Base-by-base conservation (phyloP, 345 rosid genomes). In the Euclidium syriacum region DNA sequence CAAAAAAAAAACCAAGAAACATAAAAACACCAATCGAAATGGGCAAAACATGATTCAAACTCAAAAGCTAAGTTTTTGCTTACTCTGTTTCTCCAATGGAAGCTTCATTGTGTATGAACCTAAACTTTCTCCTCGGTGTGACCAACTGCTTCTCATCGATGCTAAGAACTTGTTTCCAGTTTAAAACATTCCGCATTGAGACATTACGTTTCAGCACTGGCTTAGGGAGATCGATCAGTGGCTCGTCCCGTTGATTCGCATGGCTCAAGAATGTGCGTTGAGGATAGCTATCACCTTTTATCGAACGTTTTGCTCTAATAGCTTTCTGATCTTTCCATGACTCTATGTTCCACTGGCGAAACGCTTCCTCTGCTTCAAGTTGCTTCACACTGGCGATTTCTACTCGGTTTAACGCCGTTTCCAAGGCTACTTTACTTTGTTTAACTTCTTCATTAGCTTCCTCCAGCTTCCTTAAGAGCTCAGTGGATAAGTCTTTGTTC, bases 381-480 rank as follows among this genome's bases (percentile, higher is more conserved):
- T 94, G 95, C 78, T 82, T 87, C 57, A 57, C 70, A 27, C 60
- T 84, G 12, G 99, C 99, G 1, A 73, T 67, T 36, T 89, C 95
- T 4, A 87, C 66, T 38, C 82, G 78, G 60, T 73, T 77, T 49
- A 85, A 70, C 22, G 96, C 99, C 14, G 46, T 79, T 70, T 85
- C 87, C 16, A 94, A 67, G 36, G 82, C 95, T 52, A 65, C 78
- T 68, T 83, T 83, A 43, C 97, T 80, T 60, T 69, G 79, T 51
- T 71, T 84, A 29, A 90, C 87, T 78, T 90, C 97, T 71, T 82
- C 82, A 3, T 83, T 71, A 35, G 99, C 98, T 65, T 92, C 95
- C 53, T 84, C 86, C 36, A 89, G 23, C 78, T 81, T 92, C 76
- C 68, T 82, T 40, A 84, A 50, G 52, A 87, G 72, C 48, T 75